Base-by-base conservation (phyloP, 208 protist genomes). In the Crithidia thermophila region DNA sequence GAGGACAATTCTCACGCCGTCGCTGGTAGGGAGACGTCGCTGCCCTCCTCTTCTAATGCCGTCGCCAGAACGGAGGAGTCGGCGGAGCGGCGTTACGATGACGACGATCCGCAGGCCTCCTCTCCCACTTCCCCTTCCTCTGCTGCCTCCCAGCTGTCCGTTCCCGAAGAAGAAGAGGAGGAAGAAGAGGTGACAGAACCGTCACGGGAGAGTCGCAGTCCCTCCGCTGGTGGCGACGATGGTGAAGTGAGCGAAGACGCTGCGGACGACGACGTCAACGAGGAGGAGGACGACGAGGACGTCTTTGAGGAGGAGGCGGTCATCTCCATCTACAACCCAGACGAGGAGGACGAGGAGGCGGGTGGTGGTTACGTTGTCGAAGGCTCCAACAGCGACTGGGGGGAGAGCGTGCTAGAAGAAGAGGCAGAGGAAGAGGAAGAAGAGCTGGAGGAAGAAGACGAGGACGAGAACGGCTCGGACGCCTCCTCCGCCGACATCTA, bases 401-500 rank as follows among this genome's bases (percentile, higher is more conserved):
- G 49, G 37, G 34, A 43, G 37, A 64, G 56, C 47, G 47, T 18
- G 2, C 51, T 10, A 49, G 55, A 61, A 36, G 55, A 61, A n/a
- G 53, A 64, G n/a, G 58, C 57, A 23, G 70, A 63, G 2, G 60
- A 73, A 7, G 58, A 51, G 11, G 57, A 53, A 25, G 59, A 67
- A 25, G 50, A 57, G n/a, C 14, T 21, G 3, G 61, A 58, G 18
- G 61, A 69, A 7, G 72, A 59, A 9, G 74, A 71, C 1, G 73
- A 66, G 4, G 81, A 79, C 2, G 67, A 70, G 0, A 36, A 8
- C 3, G 43, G 27, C 36, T 75, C 66, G 0, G 64, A 75, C 25
- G 75, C 62, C 8, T 84, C 75, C 39, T 84, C 78, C 0, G 55
- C 71, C 0, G 85, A 85, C n/a, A 53, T 81, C 36, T 67, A 81